Percentiles rank a stretch among this genome's conserved stretches.
These are phyloP conservation scores for Pyrus betulifolia DNA, from an alignment of 306 rosid genomes.

Conservation along the genomic window DNA sequence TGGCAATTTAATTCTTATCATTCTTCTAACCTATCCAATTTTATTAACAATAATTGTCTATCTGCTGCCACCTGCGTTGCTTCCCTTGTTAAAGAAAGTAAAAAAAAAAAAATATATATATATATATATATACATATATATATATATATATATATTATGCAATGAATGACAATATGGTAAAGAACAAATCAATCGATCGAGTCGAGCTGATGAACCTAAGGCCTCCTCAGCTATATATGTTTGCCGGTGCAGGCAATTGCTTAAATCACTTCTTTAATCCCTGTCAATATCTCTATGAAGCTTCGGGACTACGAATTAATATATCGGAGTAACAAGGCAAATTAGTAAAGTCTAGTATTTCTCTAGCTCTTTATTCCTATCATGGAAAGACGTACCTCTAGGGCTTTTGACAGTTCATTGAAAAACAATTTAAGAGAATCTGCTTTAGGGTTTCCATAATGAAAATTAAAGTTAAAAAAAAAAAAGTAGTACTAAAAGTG, in stretches of 20 bases:
- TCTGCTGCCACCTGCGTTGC: conserved; percentile 1
- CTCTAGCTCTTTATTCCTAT: background rate
- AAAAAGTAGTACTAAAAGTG: background rate
- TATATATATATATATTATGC: background rate
- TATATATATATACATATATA: too few species aligned
- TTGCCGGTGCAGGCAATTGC: background rate
- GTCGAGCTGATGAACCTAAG: background rate
- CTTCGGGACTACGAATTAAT: too few species aligned
- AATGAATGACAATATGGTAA: background rate
- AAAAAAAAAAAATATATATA: too few species aligned
- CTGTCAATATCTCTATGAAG: background rate
- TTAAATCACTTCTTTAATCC: background rate
- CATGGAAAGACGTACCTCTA: background rate
- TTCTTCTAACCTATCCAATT: background rate
- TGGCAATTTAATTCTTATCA: background rate
- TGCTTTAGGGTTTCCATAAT: background rate
- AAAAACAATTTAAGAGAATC: background rate
- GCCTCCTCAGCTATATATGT: background rate
- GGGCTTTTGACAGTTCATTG: background rate
- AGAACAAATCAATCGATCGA: background rate
- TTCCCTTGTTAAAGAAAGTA: background rate
- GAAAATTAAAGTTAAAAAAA: background rate
- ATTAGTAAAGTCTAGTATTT: background rate
- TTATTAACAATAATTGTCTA: background rate
- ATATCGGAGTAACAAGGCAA: background rate